phyloP scores from a whole-genome alignment of 331 rosid species.

The Quercus tomentella region DNA sequence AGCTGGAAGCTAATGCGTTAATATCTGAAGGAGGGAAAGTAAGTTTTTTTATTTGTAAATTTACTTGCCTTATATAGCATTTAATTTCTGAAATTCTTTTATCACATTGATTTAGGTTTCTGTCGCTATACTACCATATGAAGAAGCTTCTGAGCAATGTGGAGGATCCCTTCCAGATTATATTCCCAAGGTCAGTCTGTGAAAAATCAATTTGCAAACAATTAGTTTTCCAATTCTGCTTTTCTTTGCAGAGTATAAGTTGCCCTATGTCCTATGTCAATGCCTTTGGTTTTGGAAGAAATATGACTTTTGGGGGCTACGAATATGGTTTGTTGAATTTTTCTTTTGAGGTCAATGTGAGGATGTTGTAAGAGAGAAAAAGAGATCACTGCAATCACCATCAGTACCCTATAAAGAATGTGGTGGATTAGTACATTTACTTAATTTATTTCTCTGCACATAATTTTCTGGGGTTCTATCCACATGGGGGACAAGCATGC shows the following conservation, averaged over 20 bases:
- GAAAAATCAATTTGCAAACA: not conserved
- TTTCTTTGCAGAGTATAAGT: not conserved
- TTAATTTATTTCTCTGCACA: no score
- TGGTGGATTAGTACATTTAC: no score
- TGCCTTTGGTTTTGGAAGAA: not conserved
- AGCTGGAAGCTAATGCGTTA: constrained; percentile 54
- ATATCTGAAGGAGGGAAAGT: constrained; percentile 61
- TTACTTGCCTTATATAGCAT: constrained; percentile 5
- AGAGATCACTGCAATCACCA: no score
- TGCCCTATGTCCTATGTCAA: no score
- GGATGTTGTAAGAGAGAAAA: no score
- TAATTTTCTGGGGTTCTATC: no score
- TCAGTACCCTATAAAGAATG: no score
- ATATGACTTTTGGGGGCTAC: no score
- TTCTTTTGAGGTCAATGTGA: no score
- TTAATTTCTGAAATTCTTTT: constrained; percentile 19
- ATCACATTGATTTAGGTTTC: constrained; percentile 37
- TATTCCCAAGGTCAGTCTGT: constrained; percentile 55
- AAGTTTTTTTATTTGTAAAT: constrained; percentile 30
- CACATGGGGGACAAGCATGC: no score
- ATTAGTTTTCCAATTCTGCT: not conserved
- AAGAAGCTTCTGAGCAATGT: constrained; percentile 63
- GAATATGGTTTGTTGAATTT: no score
- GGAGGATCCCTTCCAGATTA: constrained; percentile 75
- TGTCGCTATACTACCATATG: constrained; percentile 46